Base-by-base conservation (phyloP, 129 eudicot species). In the Arctium lappa region DNA sequence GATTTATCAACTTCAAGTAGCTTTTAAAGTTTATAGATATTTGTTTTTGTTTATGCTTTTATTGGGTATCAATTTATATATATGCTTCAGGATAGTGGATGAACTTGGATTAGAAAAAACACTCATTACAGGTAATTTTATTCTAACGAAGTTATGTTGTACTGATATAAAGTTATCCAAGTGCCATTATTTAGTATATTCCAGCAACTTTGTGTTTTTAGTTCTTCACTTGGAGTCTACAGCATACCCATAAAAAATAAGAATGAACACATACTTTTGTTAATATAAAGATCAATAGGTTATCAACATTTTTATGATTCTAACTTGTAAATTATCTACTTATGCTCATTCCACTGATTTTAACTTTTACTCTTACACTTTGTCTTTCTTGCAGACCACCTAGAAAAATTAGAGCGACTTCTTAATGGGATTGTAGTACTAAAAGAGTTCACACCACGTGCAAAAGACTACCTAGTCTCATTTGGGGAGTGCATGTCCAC, bases 371-470 rank as follows among this genome's bases (percentile, higher is more conserved):
- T 53, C 65, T 53, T 53, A 53, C 65, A 71, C 66, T 39, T 80
- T 38, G 65, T 53, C 68, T 62, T 37, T 40, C 78, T 79, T 77
- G 84, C 91, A 95, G 99, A 84, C 39, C 99, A 93, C 75, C 82
- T 96, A 38, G 93, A 88, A 33, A 96, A 93, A 73, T 79, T 96
- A 83, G 99, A 96, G 82, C 91, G 90, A 75, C 98, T 96, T 83
- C 81, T 96, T 80, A 96, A 91, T 75, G 98, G 98, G 70, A 90
- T 96, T 84, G 91, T 90, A 6, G 91, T 90, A 90, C 89, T 96
- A 92, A 96, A 96, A 85, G 99, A 96, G 86, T 70, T 96, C 86
- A 96, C 99, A 32, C 90, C 69, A 32, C 97, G 99, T 30, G 89
- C 98, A 78, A 96, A 76, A 83, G 99, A 93, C 81, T 93, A 89